phyloP scores from a whole-genome alignment of 371 early-diverging fungal species.

The Blakeslea trispora region DNA sequence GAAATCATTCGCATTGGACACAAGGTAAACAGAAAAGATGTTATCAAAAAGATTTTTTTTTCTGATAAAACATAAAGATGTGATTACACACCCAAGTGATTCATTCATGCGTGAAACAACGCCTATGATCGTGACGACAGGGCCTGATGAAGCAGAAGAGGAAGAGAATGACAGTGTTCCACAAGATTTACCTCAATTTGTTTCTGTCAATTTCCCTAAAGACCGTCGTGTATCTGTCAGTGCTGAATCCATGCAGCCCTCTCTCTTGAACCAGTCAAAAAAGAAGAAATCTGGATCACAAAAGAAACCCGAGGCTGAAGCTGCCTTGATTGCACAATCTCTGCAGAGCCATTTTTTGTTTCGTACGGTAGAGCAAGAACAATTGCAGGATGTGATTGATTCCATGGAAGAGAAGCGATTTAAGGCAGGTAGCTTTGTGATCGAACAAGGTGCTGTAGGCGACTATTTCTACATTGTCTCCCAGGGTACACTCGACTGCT shows the following conservation, averaged over 20 bases:
- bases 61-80: neutral
- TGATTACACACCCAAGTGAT: constrained; percentile 3
- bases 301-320: constrained; percentile 74
- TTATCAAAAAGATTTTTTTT: neutral
- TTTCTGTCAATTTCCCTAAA: constrained; percentile 20
- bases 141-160: constrained; percentile 5
- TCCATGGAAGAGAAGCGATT: constrained; percentile 86
- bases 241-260: constrained; percentile 93
- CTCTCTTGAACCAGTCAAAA: constrained; percentile 60
- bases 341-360: constrained; percentile 86
- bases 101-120: constrained; percentile 10
- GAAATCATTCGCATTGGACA: neutral
- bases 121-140: constrained; percentile 12
- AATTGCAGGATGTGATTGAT: constrained; percentile 16
- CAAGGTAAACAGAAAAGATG: constrained; percentile 4
- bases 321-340: constrained; percentile 52
- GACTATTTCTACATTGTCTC: constrained; percentile 97
- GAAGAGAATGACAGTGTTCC: constrained; percentile 26
- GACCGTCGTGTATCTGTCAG: constrained; percentile 90
- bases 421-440: constrained; percentile 71
- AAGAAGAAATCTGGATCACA: constrained; percentile 70
- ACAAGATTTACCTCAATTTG: constrained; percentile 14
- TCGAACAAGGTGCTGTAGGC: constrained; percentile 93
- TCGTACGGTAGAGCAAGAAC: constrained; percentile 72
- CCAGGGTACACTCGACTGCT: constrained; percentile 87